Conservation (phyloP, 805 yeast species). For the Candida tammaniensis region DNA sequence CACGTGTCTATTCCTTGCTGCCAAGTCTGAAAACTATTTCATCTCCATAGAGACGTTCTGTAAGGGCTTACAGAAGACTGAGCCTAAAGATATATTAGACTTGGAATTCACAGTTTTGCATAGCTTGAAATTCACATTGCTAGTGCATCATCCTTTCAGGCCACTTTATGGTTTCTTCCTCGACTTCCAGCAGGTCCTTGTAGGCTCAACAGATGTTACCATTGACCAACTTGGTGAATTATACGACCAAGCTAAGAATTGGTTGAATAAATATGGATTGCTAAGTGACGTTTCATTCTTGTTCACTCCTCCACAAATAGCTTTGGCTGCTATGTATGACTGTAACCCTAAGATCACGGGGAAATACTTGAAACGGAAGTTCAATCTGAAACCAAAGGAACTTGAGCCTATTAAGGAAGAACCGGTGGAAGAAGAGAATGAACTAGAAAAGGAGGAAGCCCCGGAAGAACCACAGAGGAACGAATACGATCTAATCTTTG, state of each 20-base stretch:
- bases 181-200: conserved; percentile 67
- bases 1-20: conserved; percentile 79
- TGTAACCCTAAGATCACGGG: conserved; percentile 63
- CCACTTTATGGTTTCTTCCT: conserved; percentile 94
- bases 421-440: neutral
- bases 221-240: conserved; percentile 58
- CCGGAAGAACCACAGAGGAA: conserved; percentile 6
- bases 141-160: conserved; percentile 84
- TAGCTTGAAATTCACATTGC: conserved; percentile 71
- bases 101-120: conserved; percentile 77
- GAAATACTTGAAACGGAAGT: conserved; percentile 65
- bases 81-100: conserved; percentile 64
- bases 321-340: conserved; percentile 77
- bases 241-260: conserved; percentile 67
- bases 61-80: conserved; percentile 63
- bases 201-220: conserved; percentile 43
- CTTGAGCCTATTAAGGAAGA: conserved; percentile 9
- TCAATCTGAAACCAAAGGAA: no score
- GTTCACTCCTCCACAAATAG: conserved; percentile 94
- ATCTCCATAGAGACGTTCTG: conserved; percentile 81
- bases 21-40: conserved; percentile 89
- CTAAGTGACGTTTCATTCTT: conserved; percentile 73
- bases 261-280: conserved; percentile 61
- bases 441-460: conserved; percentile 8
- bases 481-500: conserved; percentile 32